Conservation (phyloP, 2,329 filamentous ascomycete genomes). For the Calycina marina region DNA sequence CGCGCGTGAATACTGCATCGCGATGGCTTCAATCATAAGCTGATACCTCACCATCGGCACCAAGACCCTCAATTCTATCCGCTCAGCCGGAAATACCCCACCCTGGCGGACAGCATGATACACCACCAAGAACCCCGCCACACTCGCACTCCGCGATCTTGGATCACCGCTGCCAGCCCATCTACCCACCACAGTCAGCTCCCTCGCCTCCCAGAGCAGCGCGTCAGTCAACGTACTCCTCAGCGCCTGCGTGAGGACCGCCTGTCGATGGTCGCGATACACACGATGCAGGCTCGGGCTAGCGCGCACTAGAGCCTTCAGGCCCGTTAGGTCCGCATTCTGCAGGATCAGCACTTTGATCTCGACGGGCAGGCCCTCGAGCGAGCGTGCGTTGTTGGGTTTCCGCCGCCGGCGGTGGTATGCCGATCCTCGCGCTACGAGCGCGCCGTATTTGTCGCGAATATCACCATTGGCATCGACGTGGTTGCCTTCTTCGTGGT, state of each 20-base stretch:
- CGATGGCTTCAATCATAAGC: not conserved
- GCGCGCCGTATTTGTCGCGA: not conserved
- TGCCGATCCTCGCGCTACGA: not conserved
- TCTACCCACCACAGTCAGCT: not conserved
- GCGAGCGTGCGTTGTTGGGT: not conserved
- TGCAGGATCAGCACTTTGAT: not conserved
- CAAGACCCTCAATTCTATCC: not conserved
- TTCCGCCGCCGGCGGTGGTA: not conserved
- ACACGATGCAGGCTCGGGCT: not conserved
- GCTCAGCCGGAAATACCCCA: not conserved
- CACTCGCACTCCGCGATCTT: not conserved
- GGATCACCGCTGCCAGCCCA: not conserved
- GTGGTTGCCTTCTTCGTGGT: not conserved
- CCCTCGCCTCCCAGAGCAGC: not conserved
- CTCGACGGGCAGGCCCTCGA: not conserved
- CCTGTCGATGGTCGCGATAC: not conserved
- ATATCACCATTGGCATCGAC: not conserved
- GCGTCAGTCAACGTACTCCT: not conserved
- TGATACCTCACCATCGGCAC: not conserved
- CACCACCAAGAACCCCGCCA: not conserved
- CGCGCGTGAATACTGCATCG: not conserved
- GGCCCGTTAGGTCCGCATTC: not conserved
- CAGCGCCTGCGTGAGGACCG: not conserved
- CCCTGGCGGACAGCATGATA: not conserved
- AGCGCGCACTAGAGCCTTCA: not conserved